Percentiles rank a stretch among this genome's conserved stretches.
Conservation (phyloP, 306 rosid species). For the Gastrolobium bilobum region DNA sequence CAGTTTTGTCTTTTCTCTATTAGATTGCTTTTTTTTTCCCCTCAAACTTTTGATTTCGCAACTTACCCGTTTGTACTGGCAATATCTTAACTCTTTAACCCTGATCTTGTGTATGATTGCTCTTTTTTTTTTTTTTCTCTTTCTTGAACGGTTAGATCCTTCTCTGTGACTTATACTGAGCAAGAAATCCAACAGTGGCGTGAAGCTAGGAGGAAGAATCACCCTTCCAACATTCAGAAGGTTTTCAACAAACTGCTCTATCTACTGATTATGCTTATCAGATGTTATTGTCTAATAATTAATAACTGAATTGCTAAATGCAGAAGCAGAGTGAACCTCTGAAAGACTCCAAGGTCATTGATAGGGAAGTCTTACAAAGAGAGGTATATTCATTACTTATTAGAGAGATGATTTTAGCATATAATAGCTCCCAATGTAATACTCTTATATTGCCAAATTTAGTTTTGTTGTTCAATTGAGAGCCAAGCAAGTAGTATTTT, state of each 20-base stretch:
- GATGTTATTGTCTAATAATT: constrained; percentile 49
- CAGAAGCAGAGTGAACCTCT: constrained; percentile 61
- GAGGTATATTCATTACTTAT: constrained; percentile 59
- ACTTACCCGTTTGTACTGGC: background rate
- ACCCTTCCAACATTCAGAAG: constrained; percentile 72
- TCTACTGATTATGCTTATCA: constrained; percentile 32
- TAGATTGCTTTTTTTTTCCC: background rate
- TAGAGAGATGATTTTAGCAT: constrained; percentile 17
- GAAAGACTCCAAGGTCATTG: constrained; percentile 47
- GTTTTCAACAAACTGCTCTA: constrained; percentile 54
- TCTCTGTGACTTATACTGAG: constrained; percentile 61
- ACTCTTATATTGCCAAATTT: constrained; percentile 23
- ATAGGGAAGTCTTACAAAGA: constrained; percentile 66
- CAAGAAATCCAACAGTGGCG: constrained; percentile 90
- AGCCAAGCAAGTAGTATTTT: background rate
- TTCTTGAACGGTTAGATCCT: constrained; percentile 60
- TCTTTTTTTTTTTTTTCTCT: background rate
- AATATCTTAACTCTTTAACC: constrained; percentile 8
- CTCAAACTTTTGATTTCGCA: constrained; percentile 33
- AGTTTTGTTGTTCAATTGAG: constrained; percentile 40
- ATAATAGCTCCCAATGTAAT: background rate
- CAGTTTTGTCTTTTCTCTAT: constrained; percentile 28
- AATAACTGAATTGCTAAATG: constrained; percentile 46
- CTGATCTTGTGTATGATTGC: constrained; percentile 39
- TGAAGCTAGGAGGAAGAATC: constrained; percentile 83